These are phyloP conservation scores for Carex scoparia DNA, from an alignment of 176 grass and related monocot genomes.

Conservation along the genomic window DNA sequence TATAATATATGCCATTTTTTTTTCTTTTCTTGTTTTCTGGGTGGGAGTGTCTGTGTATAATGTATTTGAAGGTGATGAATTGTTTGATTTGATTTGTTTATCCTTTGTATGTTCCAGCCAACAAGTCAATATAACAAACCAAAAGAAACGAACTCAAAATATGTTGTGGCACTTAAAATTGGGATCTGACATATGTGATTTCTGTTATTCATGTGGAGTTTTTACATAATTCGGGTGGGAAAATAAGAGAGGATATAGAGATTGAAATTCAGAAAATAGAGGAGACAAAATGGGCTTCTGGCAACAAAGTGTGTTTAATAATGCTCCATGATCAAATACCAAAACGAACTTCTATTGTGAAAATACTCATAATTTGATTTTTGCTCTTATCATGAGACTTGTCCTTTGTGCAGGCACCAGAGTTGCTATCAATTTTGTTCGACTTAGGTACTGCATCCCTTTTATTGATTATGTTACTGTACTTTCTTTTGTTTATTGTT, in stretches of 20 bases:
- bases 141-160: not conserved
- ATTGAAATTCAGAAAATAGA: not conserved
- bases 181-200: not conserved
- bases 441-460: constrained; percentile 55
- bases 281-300: not conserved
- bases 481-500: not conserved
- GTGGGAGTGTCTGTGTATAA: not conserved
- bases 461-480: not conserved
- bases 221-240: not conserved
- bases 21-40: not conserved
- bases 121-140: not conserved
- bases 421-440: constrained; percentile 69
- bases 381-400: constrained; percentile 11
- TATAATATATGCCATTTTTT: constrained; percentile 21
- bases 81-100: not conserved
- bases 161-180: not conserved
- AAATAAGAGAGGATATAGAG: not conserved
- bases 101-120: not conserved
- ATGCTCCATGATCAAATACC: not conserved
- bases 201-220: not conserved
- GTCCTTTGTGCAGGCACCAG: constrained; percentile 62
- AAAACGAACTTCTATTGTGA: not conserved
- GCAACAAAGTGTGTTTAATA: not conserved
- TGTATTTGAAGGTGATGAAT: not conserved
- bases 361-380: not conserved